phyloP scores from a whole-genome alignment of 2,329 filamentous ascomycete genomes.

The Verticillium nubilum region DNA sequence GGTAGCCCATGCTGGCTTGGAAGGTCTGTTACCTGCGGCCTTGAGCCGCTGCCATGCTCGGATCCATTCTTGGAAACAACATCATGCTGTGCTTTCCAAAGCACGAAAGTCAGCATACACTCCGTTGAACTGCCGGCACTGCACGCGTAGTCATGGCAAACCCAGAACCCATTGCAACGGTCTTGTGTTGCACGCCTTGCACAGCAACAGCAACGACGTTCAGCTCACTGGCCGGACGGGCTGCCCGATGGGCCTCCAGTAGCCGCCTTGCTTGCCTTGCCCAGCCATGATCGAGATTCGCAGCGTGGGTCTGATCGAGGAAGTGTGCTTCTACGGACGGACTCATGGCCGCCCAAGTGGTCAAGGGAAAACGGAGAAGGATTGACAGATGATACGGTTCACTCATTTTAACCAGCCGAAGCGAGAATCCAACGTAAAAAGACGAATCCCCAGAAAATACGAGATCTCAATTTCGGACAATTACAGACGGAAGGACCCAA shows the following conservation, averaged over 20 bases:
- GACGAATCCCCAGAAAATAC: background rate
- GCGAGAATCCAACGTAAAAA: background rate
- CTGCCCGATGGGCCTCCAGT: background rate
- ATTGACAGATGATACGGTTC: background rate
- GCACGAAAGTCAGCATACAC: too few species aligned
- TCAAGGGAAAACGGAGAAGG: background rate
- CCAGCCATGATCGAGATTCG: background rate
- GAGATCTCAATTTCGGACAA: background rate
- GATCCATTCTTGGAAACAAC: too few species aligned
- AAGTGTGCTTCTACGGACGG: background rate
- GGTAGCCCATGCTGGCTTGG: background rate
- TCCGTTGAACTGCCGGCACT: background rate
- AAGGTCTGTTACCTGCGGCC: background rate
- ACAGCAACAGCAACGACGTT: background rate
- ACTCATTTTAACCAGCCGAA: background rate
- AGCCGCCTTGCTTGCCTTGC: background rate
- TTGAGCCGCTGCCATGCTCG: too few species aligned
- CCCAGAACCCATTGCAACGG: too few species aligned
- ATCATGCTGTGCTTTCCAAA: too few species aligned
- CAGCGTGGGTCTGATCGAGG: background rate
- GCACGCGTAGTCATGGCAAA: too few species aligned
- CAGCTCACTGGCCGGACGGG: background rate
- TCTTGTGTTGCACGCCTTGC: background rate
- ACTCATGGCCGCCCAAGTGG: background rate
- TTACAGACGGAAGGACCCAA: background rate